Conservation (phyloP, 768 basidiomycete species). For the Boletellus sp. region DNA sequence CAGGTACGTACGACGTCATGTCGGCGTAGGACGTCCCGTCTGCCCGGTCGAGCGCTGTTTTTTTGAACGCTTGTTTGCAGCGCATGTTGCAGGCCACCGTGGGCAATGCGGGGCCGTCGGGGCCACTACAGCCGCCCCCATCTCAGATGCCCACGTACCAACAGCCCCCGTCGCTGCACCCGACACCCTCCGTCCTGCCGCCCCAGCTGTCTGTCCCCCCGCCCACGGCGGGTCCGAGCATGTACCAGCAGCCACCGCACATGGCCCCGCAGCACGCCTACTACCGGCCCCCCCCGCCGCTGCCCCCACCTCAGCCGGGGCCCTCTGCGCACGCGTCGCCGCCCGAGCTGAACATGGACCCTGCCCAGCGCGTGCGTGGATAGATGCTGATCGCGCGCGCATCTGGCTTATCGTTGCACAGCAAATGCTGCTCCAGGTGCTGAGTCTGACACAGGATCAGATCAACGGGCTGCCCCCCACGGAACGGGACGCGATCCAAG, state of each 20-base stretch:
- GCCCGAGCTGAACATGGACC: constrained; percentile 40
- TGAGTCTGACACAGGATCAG: constrained; percentile 77
- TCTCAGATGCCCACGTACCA: constrained; percentile 31
- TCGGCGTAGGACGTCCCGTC: constrained; percentile 8
- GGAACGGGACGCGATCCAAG: constrained; percentile 76
- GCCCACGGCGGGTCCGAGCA: constrained; percentile 22
- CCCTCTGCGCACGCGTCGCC: constrained; percentile 28
- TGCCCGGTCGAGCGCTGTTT: neutral
- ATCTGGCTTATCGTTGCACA: constrained; percentile 28
- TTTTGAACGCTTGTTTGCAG: constrained; percentile 27
- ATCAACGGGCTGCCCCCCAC: constrained; percentile 75
- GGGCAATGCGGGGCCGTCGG: constrained; percentile 26
- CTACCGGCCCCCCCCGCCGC: constrained; percentile 31
- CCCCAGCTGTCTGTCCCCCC: constrained; percentile 31
- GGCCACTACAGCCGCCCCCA: constrained; percentile 29
- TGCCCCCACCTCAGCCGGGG: constrained; percentile 17
- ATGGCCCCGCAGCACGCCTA: constrained; percentile 31
- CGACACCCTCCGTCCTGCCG: constrained; percentile 34
- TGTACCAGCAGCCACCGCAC: constrained; percentile 33
- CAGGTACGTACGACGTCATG: constrained; percentile 45
- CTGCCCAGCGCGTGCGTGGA: constrained; percentile 46
- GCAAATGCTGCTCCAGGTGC: constrained; percentile 85
- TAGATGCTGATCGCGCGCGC: neutral
- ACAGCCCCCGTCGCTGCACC: constrained; percentile 29
- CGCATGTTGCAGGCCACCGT: constrained; percentile 50